Conservation (phyloP, 306 rosid species). For the Cicer judaicum region DNA sequence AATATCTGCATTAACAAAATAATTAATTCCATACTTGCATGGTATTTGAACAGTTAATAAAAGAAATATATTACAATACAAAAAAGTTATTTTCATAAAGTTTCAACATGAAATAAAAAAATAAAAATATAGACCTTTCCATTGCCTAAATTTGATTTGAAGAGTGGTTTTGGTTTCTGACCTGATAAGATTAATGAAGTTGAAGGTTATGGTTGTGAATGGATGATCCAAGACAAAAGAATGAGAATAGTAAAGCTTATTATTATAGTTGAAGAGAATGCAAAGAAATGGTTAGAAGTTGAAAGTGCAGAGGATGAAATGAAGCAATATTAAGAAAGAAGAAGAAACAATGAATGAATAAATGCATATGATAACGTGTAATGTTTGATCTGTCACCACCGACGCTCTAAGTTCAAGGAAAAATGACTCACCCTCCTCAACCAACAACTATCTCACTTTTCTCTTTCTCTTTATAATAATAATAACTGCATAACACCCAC, state of each 20-base stretch:
- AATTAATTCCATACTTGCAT: conserved; percentile 12
- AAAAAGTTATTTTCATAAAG: neutral
- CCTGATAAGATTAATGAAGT: conserved; percentile 35
- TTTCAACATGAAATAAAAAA: neutral
- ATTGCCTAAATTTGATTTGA: neutral
- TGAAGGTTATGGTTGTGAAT: conserved; percentile 23
- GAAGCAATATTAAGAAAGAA: neutral
- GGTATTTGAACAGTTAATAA: neutral
- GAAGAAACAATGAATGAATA: neutral
- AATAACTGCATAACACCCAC: conserved; percentile 26
- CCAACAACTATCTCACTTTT: conserved; percentile 33
- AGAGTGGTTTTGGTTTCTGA: conserved; percentile 36
- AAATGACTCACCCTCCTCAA: conserved; percentile 17
- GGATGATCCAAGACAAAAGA: conserved; percentile 17
- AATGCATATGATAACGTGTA: conserved; percentile 20
- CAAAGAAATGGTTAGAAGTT: neutral
- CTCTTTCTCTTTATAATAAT: conserved; percentile 38
- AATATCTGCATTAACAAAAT: neutral
- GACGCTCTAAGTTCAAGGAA: conserved; percentile 33
- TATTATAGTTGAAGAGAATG: neutral
- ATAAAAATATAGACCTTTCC: neutral
- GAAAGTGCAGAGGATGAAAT: neutral
- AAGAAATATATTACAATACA: neutral
- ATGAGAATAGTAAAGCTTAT: too few relatives aligned
- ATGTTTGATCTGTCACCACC: conserved; percentile 45